Evolutionary conservation across 192 early-diverging fungal species (phyloP).

Genomic region (Endogone sp.): DNA sequence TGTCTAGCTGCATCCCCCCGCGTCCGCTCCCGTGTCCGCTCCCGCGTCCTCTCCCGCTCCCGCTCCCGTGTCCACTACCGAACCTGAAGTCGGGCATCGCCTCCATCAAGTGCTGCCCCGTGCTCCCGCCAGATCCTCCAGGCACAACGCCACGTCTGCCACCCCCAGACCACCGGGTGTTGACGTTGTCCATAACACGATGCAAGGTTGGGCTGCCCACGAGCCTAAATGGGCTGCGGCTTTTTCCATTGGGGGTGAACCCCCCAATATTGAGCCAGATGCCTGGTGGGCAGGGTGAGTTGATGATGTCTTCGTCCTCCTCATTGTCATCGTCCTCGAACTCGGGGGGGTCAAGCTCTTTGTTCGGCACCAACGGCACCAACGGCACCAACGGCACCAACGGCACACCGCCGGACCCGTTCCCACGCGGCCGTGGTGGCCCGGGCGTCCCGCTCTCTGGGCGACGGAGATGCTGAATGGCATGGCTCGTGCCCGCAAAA

Average conservation of each 20-base stretch:
- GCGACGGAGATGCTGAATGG: neutral
- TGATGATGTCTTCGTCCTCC: neutral
- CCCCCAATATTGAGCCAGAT: conserved; percentile 9
- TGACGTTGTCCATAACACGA: conserved; percentile 6
- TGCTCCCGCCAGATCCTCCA: neutral
- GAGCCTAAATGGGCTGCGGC: conserved; percentile 4
- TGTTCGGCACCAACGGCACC: conserved; percentile 6
- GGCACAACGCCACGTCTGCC: neutral
- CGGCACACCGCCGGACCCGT: neutral
- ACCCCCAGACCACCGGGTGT: neutral
- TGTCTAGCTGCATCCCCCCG: neutral
- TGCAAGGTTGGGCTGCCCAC: conserved; percentile 11
- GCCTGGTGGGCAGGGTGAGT: conserved; percentile 12
- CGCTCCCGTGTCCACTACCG: neutral
- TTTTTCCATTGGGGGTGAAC: neutral
- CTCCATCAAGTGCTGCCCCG: neutral
- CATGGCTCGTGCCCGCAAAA: neutral
- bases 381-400: too few species aligned
- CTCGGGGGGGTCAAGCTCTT: conserved; percentile 3
- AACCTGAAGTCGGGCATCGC: neutral
- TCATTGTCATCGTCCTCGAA: neutral
- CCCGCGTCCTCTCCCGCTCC: neutral
- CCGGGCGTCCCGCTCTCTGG: neutral
- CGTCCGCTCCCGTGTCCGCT: neutral
- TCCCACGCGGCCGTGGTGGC: neutral